phyloP scores from a whole-genome alignment of 352 stramenopile species.

The Pythium oligandrum region DNA sequence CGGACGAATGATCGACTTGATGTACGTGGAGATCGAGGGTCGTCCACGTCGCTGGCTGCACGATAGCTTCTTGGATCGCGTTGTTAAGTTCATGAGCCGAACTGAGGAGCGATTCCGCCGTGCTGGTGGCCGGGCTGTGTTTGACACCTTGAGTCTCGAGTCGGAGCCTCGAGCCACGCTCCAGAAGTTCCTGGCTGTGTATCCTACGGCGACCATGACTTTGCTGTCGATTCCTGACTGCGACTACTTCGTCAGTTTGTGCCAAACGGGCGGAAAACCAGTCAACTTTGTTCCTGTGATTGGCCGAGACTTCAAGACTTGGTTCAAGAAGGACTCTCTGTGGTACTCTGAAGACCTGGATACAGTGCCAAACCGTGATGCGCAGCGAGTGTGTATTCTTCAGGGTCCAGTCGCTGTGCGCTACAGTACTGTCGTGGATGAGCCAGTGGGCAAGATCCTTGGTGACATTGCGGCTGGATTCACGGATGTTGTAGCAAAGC shows the following conservation, averaged over 20 bases:
- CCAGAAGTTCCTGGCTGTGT: conserved; percentile 41
- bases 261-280: conserved; percentile 75
- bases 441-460: conserved; percentile 81
- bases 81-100: conserved; percentile 66
- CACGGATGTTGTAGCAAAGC: conserved; percentile 29
- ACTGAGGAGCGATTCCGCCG: conserved; percentile 63
- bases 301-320: conserved; percentile 76
- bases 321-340: conserved; percentile 90
- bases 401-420: conserved; percentile 77
- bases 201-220: conserved; percentile 43
- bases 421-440: conserved; percentile 68
- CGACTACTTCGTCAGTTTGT: conserved; percentile 81
- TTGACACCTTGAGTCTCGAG: conserved; percentile 40
- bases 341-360: conserved; percentile 89
- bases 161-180: conserved; percentile 39
- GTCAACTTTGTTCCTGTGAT: conserved; percentile 86
- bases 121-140: conserved; percentile 20
- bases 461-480: conserved; percentile 59
- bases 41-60: conserved; percentile 72
- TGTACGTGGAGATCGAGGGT: conserved; percentile 54
- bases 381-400: conserved; percentile 79
- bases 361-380: conserved; percentile 65
- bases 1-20: conserved; percentile 68
- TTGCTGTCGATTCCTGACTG: conserved; percentile 69
- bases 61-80: conserved; percentile 53